These are phyloP conservation scores for Chalaropsis thielavioides DNA, from an alignment of 2,329 filamentous ascomycete species.

Conservation along the genomic window DNA sequence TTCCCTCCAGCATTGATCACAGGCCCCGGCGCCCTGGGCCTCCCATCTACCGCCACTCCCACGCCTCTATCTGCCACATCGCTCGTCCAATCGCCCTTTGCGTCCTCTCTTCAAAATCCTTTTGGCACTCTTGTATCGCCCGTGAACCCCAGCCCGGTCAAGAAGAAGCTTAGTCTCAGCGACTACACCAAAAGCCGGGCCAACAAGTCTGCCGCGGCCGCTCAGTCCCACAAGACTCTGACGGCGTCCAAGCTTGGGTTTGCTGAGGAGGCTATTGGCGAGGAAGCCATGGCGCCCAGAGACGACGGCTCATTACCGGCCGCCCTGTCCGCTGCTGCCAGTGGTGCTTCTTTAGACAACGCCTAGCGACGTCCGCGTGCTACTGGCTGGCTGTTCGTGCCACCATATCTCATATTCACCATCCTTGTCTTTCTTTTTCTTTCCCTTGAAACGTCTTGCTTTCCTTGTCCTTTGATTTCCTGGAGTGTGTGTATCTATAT, in stretches of 20 bases:
- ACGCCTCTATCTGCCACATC: slow-evolving; percentile 36
- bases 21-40: slow-evolving; percentile 31
- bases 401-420: not conserved
- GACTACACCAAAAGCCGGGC: slow-evolving; percentile 48
- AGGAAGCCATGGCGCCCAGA: not conserved
- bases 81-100: slow-evolving; percentile 37
- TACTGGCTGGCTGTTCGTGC: not conserved
- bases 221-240: slow-evolving; percentile 18
- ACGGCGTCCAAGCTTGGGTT: slow-evolving; percentile 6
- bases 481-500: slow-evolving; percentile 17
- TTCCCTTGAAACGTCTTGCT: slow-evolving; percentile 3
- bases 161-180: slow-evolving; percentile 53
- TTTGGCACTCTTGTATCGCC: slow-evolving; percentile 32
- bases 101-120: slow-evolving; percentile 28
- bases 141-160: slow-evolving; percentile 43
- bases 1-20: slow-evolving; percentile 35
- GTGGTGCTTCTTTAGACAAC: not conserved
- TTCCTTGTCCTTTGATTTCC: slow-evolving; percentile 10
- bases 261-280: slow-evolving; percentile 11
- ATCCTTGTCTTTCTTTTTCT: not conserved
- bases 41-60: slow-evolving; percentile 25
- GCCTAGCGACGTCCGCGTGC: not conserved
- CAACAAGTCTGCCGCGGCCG: slow-evolving; percentile 36
- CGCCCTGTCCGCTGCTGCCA: not conserved
- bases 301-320: not conserved